Percentiles rank a stretch among this genome's conserved stretches.
Conservation (phyloP, 106 monocot genomes). For the Ottelia alismoides region DNA sequence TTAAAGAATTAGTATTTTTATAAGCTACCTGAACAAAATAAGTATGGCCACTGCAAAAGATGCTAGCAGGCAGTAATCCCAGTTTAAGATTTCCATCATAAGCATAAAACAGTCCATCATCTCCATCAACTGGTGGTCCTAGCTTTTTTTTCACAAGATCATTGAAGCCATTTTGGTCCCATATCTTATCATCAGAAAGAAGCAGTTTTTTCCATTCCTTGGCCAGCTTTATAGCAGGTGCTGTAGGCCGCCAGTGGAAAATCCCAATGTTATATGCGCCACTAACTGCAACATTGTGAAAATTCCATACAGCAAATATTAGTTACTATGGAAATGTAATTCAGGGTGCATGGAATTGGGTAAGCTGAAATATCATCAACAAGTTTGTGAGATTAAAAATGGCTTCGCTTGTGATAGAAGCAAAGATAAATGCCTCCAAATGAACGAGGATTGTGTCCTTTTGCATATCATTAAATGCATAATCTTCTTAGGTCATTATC, state of each 20-base stretch:
- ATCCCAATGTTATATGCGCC: constrained; percentile 90
- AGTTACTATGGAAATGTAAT: too few species aligned
- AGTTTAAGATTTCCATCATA: constrained; percentile 82
- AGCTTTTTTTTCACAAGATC: constrained; percentile 50
- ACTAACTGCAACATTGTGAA: too few species aligned
- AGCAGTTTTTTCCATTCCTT: constrained; percentile 89
- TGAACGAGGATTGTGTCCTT: too few species aligned
- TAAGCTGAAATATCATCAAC: too few species aligned
- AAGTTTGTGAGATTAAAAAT: too few species aligned
- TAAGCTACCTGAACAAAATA: constrained; percentile 85
- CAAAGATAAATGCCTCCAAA: too few species aligned
- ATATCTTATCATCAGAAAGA: constrained; percentile 58
- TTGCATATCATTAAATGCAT: too few species aligned
- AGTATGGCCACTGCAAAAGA: constrained; percentile 98
- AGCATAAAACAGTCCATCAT: constrained; percentile 67
- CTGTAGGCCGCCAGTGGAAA: constrained; percentile 88
- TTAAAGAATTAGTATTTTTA: neutral
- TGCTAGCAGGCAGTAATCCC: constrained; percentile 83
- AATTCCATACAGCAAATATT: too few species aligned
- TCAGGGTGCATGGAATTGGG: too few species aligned
- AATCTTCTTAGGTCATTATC: too few species aligned
- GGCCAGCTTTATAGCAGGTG: constrained; percentile 52
- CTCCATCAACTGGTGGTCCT: constrained; percentile 56
- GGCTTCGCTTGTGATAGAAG: too few species aligned
- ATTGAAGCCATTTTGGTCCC: constrained; percentile 94